Base-by-base conservation (phyloP, 2,329 filamentous ascomycete species). In the Colletotrichum godetiae region DNA sequence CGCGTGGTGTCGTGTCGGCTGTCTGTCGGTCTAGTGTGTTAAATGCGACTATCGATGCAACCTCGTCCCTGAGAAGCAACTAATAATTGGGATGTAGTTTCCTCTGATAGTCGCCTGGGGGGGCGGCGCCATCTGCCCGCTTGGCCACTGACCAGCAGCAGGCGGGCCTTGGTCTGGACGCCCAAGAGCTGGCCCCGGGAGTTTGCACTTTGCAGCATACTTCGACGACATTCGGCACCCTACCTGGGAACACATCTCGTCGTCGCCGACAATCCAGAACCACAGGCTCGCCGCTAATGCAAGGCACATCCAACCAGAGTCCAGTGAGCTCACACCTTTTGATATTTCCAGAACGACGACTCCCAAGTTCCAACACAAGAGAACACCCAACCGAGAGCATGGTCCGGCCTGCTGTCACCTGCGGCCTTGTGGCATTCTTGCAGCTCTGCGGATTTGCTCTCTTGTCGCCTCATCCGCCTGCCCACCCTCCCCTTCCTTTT, bases 301-400 rank as follows among this genome's bases (percentile, higher is more conserved):
- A 73, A 73, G 70, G 70, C 70, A 73, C 70, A 61, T 73, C 70
- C 70, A 73, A 73, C 70, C 60, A 70, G 46, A 61, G 60, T 56
- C 67, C 60, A 49, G 60, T 29, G 55, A 35, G 55, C 37, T 69
- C 59, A 64, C 66, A 64, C 58, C 37, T 56, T 56, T 55, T 55
- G 13, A 35, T 33, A 11, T 67, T 67, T 49, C 35, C 53, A 46
- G 52, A 58, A 58, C 63, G 63, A 12, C 35, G 37, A 19, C 37
- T 42, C 15, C 37, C 13, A 42, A 15, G 37, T 42, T 22, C 29
- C 59, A 68, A 11, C 37, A 22, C 19, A 42, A 42, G 57, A 49
- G 58, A 27, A 49, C 22, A 46, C 42, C 42, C 42, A 22, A 29
- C 33, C 62, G 33, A 55, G 57, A 29, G 46, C 8, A 37, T 29